A percentile compares a stretch with the other conserved stretches of the same genome.
Evolutionary conservation across 179 eudicot genomes (phyloP).

Genomic region (Carnegiea gigantea): DNA sequence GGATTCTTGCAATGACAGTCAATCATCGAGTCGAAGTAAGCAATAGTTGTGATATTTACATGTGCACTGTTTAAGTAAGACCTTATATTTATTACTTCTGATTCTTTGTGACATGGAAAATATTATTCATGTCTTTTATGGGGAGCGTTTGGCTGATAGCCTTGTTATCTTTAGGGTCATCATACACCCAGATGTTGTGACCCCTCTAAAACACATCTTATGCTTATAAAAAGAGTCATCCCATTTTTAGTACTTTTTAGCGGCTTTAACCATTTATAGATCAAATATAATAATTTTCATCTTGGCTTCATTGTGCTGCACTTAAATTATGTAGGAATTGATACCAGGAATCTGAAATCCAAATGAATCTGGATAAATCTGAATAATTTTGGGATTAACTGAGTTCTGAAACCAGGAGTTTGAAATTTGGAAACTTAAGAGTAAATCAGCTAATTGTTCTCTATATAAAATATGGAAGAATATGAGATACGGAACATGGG

Average conservation of each 20-base stretch:
- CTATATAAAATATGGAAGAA: too few species aligned
- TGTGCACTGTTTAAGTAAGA: background rate
- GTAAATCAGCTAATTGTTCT: background rate
- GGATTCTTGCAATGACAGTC: background rate
- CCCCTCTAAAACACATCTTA: background rate
- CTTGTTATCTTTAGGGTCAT: background rate
- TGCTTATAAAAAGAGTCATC: background rate
- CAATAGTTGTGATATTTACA: background rate
- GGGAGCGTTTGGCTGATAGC: background rate
- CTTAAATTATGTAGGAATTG: background rate
- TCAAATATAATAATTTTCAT: background rate
- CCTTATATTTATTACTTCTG: background rate
- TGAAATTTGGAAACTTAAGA: background rate
- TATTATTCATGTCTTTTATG: background rate
- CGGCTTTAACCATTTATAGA: too few species aligned
- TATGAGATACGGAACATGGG: too few species aligned
- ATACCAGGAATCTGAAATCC: background rate
- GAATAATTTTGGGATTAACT: background rate
- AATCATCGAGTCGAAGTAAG: background rate
- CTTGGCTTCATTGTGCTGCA: too few species aligned
- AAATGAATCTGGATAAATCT: background rate
- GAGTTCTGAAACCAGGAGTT: background rate
- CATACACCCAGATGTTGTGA: background rate
- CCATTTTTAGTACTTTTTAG: too few species aligned
- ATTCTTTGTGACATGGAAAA: background rate